Evolutionary conservation across 2,329 filamentous ascomycete genomes (phyloP).

Genomic region (Thielaviopsis ethacetica): DNA sequence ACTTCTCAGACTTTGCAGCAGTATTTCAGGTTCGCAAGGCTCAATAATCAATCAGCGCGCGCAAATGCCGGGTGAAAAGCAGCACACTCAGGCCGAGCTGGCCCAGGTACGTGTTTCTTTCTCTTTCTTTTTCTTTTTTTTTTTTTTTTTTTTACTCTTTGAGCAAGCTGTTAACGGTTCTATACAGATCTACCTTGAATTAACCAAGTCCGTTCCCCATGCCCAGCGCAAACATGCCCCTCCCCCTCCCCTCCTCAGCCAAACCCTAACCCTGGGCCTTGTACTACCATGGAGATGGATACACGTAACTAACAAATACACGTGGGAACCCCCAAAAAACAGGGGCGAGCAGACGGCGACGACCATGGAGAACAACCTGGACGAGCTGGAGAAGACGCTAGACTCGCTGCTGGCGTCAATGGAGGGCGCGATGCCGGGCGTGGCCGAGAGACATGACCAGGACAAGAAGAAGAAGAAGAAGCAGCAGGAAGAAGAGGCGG

Average conservation of each 20-base stretch:
- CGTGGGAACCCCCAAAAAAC: not conserved
- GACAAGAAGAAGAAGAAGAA: slow-evolving; percentile 8
- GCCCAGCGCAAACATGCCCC: too few species aligned
- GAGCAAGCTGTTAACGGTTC: not conserved
- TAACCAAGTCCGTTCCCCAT: not conserved
- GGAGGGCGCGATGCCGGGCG: slow-evolving; percentile 18
- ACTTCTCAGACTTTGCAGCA: not conserved
- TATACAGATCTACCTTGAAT: not conserved
- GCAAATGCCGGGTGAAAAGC: not conserved
- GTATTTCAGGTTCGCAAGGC: not conserved
- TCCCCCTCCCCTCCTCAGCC: too few species aligned
- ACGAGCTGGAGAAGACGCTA: slow-evolving; percentile 36
- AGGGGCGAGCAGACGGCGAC: slow-evolving; percentile 39
- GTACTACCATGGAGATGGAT: too few species aligned
- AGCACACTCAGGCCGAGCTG: not conserved
- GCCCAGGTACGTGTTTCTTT: not conserved
- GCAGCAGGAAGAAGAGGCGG: not conserved
- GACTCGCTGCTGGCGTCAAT: slow-evolving; percentile 36
- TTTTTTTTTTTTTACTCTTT: slow-evolving; percentile 1
- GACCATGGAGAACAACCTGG: slow-evolving; percentile 35
- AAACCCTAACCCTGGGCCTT: not conserved
- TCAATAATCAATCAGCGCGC: not conserved
- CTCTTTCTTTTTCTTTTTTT: not conserved
- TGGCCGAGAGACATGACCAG: slow-evolving; percentile 1
- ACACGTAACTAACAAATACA: not conserved